Evolutionary conservation across 805 yeast genomes (phyloP), one percentile per base, ranked within the genome.

Genomic region (Starmera pachycereana): DNA sequence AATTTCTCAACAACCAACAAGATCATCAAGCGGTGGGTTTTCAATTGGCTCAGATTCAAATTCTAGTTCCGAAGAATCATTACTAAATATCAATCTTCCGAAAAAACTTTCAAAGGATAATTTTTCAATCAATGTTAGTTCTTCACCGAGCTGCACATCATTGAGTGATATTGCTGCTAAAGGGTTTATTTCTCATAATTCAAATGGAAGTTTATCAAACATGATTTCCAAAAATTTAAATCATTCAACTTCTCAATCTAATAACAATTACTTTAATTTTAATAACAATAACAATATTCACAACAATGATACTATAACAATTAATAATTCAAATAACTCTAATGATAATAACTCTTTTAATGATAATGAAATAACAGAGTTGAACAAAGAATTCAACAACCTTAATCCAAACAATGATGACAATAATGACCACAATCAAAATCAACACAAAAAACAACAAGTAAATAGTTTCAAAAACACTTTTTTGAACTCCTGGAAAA

Each of bases 101-200:
- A 13, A 27, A 10, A n/a, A 27, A 28, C 22, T 10, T 19, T 33
- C 35, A 6, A 33, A 18, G 12, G 44, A 41, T 19, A 40, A 38
- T 27, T n/a, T 38, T 6, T 31, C 43, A n/a, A 22, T 22, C 9
- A 51, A 40, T 35, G 47, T 50, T 25, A 43, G 52, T 33, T 41
- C 57, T 2, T 51, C 57, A 6, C 62, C 66, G 18, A 68, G 72
- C 39, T 70, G 63, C 45, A 66, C 71, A 18, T 64, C 74, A 2
- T 52, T 71, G 36, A 66, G 71, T 40, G 74, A 70, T 44, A 75
- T 74, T 19, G 78, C 79, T 2, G 76, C 69, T 3, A 53, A 56
- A 10, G 69, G 69, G 1, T 60, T 51, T 36, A 61, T 63, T 33
- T 44, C 53, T 10, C 51, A 43, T 25, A 39, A 41, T 6, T 49